phyloP scores from a whole-genome alignment of 2,329 filamentous ascomycete genomes.

The Colletotrichum plurivorum region DNA sequence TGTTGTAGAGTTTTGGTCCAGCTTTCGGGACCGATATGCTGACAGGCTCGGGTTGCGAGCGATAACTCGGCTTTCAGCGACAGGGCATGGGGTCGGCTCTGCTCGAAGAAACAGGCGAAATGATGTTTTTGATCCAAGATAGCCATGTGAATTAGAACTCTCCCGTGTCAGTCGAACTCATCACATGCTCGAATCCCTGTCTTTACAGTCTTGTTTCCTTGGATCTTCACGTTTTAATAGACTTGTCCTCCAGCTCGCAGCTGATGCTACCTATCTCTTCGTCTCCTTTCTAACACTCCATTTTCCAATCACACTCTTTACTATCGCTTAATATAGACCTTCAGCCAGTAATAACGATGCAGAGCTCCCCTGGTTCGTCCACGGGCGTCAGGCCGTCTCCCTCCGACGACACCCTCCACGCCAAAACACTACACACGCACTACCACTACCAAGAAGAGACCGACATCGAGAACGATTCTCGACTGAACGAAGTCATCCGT shows the following conservation, averaged over 20 bases:
- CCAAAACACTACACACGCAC: neutral
- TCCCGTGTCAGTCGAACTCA: too few relatives aligned
- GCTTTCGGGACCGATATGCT: neutral
- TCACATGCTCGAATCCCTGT: too few relatives aligned
- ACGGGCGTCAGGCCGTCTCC: neutral
- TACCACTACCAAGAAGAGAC: neutral
- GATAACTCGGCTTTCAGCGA: neutral
- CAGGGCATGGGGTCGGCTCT: neutral
- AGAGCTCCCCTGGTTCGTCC: neutral
- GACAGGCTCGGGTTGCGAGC: neutral
- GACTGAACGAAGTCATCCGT: slow-evolving; percentile 26
- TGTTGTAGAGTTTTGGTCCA: slow-evolving; percentile 2
- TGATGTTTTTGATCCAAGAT: too few relatives aligned
- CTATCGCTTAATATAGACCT: neutral
- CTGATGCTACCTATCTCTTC: too few relatives aligned
- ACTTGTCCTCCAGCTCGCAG: too few relatives aligned
- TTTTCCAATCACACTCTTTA: neutral
- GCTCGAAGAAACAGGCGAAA: neutral
- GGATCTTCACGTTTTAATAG: too few relatives aligned
- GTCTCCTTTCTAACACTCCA: neutral
- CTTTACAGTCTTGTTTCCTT: too few relatives aligned
- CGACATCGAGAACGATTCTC: slow-evolving; percentile 6
- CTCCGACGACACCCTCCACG: slow-evolving; percentile 12
- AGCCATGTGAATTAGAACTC: too few relatives aligned
- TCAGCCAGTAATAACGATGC: neutral